Conservation (phyloP, 164 flowering plant genomes). For the Nymphaea colorata region DNA sequence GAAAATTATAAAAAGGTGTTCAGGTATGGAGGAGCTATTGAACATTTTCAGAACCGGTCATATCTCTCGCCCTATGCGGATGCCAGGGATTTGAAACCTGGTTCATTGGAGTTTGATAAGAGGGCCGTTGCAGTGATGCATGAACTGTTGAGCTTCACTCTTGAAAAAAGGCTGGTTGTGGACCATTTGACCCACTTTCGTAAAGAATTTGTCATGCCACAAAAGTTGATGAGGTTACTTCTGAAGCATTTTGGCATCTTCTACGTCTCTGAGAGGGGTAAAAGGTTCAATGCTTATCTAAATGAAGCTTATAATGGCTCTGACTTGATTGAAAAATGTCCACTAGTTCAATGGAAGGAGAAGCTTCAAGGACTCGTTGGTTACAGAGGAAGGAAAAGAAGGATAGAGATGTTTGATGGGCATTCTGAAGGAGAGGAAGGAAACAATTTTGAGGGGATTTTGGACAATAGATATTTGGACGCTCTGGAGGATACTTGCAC, state of each 20-base stretch:
- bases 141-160: constrained; percentile 77
- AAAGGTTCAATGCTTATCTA: constrained; percentile 71
- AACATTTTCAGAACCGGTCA: constrained; percentile 62
- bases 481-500: constrained; percentile 14
- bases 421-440: background rate
- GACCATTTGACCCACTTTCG: constrained; percentile 86
- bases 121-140: constrained; percentile 90
- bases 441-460: constrained; percentile 30
- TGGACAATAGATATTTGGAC: constrained; percentile 27
- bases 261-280: constrained; percentile 94
- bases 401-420: constrained; percentile 17
- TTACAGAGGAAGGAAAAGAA: constrained; percentile 50
- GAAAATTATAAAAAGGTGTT: constrained; percentile 49
- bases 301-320: constrained; percentile 82
- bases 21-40: constrained; percentile 48
- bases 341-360: constrained; percentile 82
- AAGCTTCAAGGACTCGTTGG: constrained; percentile 52
- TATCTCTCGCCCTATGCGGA: constrained; percentile 94
- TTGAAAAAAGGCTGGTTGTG: constrained; percentile 75
- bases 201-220: constrained; percentile 74
- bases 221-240: constrained; percentile 80
- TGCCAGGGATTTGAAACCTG: constrained; percentile 55
- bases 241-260: constrained; percentile 87
- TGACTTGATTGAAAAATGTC: constrained; percentile 68
- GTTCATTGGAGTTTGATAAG: constrained; percentile 78